Evolutionary conservation across 768 basidiomycete genomes (phyloP).

Genomic region (Boletus subparvulus): DNA sequence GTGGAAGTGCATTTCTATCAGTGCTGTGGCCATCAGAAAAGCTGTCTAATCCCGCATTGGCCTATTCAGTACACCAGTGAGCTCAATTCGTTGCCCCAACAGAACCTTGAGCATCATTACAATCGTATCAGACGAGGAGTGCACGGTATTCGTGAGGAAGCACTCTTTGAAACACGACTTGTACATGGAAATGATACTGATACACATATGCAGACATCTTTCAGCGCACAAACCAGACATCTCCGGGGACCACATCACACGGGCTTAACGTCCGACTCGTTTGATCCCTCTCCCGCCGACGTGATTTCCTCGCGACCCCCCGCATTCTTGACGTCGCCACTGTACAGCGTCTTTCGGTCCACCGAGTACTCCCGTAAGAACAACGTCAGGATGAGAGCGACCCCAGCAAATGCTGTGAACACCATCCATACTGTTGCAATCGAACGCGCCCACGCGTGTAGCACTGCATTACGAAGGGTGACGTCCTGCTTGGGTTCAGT

Average conservation of each 20-base stretch:
- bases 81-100: too few species aligned
- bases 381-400: constrained; percentile 49
- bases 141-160: too few species aligned
- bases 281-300: not conserved
- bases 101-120: too few species aligned
- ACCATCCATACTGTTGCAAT: constrained; percentile 67
- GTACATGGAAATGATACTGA: not conserved
- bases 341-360: constrained; percentile 47
- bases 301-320: not conserved
- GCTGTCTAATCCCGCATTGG: too few species aligned
- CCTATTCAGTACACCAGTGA: too few species aligned
- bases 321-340: constrained; percentile 15
- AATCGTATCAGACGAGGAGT: too few species aligned
- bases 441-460: constrained; percentile 62
- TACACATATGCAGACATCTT: not conserved
- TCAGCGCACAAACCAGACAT: not conserved
- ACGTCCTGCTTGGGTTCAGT: constrained; percentile 42
- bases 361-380: constrained; percentile 62
- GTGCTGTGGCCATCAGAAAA: too few species aligned
- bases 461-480: constrained; percentile 44
- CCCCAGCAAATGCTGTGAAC: constrained; percentile 55
- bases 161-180: not conserved
- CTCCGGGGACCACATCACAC: not conserved
- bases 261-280: not conserved
- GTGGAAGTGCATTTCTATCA: too few species aligned